Evolutionary conservation across 1,284 basidiomycete genomes (phyloP).

Genomic region (Ustanciosporium gigantosporum): DNA sequence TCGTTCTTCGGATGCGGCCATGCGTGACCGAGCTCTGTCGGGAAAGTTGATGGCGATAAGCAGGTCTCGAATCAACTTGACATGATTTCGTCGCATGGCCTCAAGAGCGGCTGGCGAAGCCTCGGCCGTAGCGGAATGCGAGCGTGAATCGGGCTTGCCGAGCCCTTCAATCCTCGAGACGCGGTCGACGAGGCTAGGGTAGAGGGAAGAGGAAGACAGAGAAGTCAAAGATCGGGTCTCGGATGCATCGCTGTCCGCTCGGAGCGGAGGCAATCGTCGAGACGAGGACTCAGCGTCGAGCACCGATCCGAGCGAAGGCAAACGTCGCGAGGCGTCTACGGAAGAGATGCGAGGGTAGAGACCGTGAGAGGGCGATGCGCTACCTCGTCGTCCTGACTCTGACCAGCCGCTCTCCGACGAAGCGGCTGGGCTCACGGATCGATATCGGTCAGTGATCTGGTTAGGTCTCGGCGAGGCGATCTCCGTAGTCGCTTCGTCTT

Average conservation of each 20-base stretch:
- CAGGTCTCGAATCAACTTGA: conserved; percentile 41
- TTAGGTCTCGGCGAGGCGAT: no score
- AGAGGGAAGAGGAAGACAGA: conserved; percentile 20
- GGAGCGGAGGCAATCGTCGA: conserved; percentile 2
- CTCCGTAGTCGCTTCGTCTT: conserved; percentile 19
- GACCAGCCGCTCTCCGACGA: conserved; percentile 23
- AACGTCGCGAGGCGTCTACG: conserved; percentile 14
- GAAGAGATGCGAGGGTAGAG: conserved; percentile 37
- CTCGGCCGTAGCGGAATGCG: conserved; percentile 3
- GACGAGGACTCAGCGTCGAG: conserved; percentile 6
- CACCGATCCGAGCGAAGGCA: conserved; percentile 36
- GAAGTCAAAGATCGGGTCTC: neutral
- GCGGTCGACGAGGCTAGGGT: conserved; percentile 35
- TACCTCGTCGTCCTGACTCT: conserved; percentile 17
- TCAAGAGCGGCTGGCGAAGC: conserved; percentile 1
- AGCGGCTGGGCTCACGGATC: conserved; percentile 25
- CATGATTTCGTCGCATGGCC: conserved; percentile 27
- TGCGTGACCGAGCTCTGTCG: conserved; percentile 13
- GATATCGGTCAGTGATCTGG: conserved; percentile 10
- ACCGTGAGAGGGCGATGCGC: conserved; percentile 29
- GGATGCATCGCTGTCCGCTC: conserved; percentile 7
- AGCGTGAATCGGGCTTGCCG: conserved; percentile 8
- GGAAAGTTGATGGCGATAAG: conserved; percentile 52
- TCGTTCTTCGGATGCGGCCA: conserved; percentile 4
- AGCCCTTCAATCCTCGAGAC: conserved; percentile 37